Evolutionary conservation across 2,329 filamentous ascomycete species (phyloP).

Genomic region (Blumeriella jaapii): DNA sequence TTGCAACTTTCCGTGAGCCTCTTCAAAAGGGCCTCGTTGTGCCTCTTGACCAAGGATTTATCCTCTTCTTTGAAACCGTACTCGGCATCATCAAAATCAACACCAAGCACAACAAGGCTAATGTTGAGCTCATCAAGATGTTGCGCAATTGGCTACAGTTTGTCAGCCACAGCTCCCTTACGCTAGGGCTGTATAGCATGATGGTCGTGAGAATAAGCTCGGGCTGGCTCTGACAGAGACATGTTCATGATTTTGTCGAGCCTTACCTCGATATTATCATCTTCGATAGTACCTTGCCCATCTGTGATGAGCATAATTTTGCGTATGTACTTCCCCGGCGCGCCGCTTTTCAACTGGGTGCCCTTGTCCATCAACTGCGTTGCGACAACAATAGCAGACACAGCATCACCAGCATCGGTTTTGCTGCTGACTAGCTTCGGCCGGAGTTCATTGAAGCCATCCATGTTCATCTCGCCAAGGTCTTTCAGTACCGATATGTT

Average conservation of each 20-base stretch:
- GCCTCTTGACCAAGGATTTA: conserved; percentile 59
- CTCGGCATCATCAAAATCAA: conserved; percentile 87
- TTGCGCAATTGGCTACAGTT: conserved; percentile 46
- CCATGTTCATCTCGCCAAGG: conserved; percentile 48
- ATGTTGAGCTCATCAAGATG: conserved; percentile 70
- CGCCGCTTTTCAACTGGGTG: conserved; percentile 49
- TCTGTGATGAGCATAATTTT: conserved; percentile 81
- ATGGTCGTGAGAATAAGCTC: too few species aligned
- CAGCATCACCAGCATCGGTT: conserved; percentile 64
- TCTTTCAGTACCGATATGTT: conserved; percentile 74
- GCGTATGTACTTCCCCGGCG: conserved; percentile 58
- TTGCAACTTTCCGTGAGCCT: conserved; percentile 54
- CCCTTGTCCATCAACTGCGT: conserved; percentile 73
- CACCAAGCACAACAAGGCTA: conserved; percentile 70
- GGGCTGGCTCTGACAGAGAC: too few species aligned
- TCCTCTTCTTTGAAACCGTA: conserved; percentile 88
- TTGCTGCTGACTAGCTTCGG: conserved; percentile 53
- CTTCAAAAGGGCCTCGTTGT: conserved; percentile 61
- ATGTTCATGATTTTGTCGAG: not conserved
- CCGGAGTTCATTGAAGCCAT: conserved; percentile 55
- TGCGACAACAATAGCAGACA: conserved; percentile 79
- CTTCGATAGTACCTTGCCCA: conserved; percentile 61
- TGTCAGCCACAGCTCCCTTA: not conserved
- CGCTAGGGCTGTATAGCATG: not conserved
- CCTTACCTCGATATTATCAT: conserved; percentile 45